phyloP scores from a whole-genome alignment of 768 basidiomycete genomes.

The Pleurotus sapidus region DNA sequence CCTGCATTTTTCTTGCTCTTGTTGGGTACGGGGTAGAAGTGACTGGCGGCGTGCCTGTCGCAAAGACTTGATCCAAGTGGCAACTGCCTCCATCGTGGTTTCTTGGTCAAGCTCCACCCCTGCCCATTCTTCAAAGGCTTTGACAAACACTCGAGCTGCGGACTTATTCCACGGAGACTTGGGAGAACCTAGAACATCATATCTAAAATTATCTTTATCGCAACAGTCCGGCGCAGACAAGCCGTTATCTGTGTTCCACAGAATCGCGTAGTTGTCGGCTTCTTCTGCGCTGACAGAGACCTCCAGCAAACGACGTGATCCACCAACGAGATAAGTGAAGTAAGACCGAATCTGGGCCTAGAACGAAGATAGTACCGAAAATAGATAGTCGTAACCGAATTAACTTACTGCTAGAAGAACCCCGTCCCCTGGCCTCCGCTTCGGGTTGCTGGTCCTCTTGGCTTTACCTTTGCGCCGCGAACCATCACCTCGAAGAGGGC shows the following conservation, averaged over 20 bases:
- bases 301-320: neutral
- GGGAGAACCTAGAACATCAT: constrained; percentile 4
- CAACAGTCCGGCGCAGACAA: neutral
- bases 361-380: neutral
- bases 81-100: too few species aligned
- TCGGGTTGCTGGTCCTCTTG: neutral
- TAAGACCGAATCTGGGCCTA: neutral
- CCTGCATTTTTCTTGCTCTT: too few species aligned
- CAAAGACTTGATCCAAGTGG: neutral
- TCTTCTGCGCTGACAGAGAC: neutral
- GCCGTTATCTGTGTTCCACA: neutral
- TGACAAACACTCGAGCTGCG: neutral
- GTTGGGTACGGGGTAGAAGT: neutral
- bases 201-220: neutral
- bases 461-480: neutral
- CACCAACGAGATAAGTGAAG: neutral
- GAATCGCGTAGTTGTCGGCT: neutral
- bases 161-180: constrained; percentile 6
- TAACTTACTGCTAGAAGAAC: neutral
- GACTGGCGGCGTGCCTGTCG: neutral
- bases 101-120: neutral
- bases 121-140: neutral
- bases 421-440: neutral
- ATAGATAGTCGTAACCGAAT: neutral
- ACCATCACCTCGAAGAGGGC: too few species aligned